These are phyloP conservation scores for Seiridium cupressi DNA, from an alignment of 2,329 filamentous ascomycete genomes.

Conservation along the genomic window DNA sequence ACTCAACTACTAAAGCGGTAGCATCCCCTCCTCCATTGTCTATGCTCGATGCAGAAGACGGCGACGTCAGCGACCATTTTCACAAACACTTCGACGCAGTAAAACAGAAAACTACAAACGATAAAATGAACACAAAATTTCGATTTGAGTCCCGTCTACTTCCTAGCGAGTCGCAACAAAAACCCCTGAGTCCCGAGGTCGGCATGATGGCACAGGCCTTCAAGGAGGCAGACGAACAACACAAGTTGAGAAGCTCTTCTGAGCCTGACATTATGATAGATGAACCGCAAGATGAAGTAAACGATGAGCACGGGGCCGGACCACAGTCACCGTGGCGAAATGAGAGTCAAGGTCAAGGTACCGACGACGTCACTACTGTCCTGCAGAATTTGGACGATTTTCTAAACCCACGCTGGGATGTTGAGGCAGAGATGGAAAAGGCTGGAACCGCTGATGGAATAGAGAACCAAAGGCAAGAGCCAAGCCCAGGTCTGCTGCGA, in stretches of 20 bases:
- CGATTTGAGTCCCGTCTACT: constrained; percentile 31
- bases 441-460: constrained; percentile 15
- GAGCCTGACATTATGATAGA: constrained; percentile 5
- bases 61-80: constrained; percentile 36
- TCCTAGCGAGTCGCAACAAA: constrained; percentile 41
- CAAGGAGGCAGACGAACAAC: constrained; percentile 37
- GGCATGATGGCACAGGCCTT: constrained; percentile 51
- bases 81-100: constrained; percentile 39
- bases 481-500: not conserved
- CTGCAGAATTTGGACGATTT: constrained; percentile 45
- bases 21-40: constrained; percentile 44
- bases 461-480: not conserved
- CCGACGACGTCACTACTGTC: constrained; percentile 45
- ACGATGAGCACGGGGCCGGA: constrained; percentile 8
- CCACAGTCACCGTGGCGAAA: constrained; percentile 27
- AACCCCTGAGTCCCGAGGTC: constrained; percentile 35
- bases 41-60: constrained; percentile 28
- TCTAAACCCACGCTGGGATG: constrained; percentile 35
- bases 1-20: constrained; percentile 16
- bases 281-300: constrained; percentile 7
- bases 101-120: constrained; percentile 16
- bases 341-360: constrained; percentile 17
- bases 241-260: constrained; percentile 6
- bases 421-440: constrained; percentile 33
- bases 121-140: constrained; percentile 29